These are phyloP conservation scores for Biscogniauxia mediterranea DNA, from an alignment of 2,329 filamentous ascomycete species.

Conservation along the genomic window DNA sequence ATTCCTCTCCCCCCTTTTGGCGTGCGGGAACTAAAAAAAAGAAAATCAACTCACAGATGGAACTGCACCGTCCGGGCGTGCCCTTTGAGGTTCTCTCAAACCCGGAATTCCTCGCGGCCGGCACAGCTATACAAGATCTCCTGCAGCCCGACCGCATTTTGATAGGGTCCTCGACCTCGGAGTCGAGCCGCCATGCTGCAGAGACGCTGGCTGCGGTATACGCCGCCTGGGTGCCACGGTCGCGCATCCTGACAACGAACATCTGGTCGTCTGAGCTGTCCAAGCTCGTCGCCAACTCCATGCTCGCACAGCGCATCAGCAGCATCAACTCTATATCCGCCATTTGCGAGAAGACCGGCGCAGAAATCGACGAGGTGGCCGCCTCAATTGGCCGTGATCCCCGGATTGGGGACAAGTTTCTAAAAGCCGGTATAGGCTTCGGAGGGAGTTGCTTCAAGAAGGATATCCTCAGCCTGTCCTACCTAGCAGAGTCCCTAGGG, in stretches of 20 bases:
- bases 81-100: conserved; percentile 77
- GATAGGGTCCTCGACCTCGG: conserved; percentile 66
- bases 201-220: conserved; percentile 65
- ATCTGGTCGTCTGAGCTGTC: conserved; percentile 76
- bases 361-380: conserved; percentile 72
- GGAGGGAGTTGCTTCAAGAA: conserved; percentile 82
- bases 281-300: conserved; percentile 76
- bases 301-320: conserved; percentile 77
- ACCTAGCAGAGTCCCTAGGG: conserved; percentile 68
- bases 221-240: conserved; percentile 65
- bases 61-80: conserved; percentile 58
- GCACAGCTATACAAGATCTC: conserved; percentile 71
- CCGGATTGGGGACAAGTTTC: conserved; percentile 69
- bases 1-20: background rate
- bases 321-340: conserved; percentile 81
- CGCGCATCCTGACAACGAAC: conserved; percentile 69
- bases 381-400: conserved; percentile 66
- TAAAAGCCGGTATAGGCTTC: conserved; percentile 75
- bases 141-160: conserved; percentile 70
- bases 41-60: conserved; percentile 39
- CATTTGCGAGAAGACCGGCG: conserved; percentile 73
- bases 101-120: conserved; percentile 78
- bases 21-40: background rate
- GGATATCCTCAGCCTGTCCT: conserved; percentile 71
- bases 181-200: conserved; percentile 60